Evolutionary conservation across 1,284 basidiomycete species (phyloP), one percentile per base, ranked within the genome.

Genomic region (Trichosporon sp.): DNA sequence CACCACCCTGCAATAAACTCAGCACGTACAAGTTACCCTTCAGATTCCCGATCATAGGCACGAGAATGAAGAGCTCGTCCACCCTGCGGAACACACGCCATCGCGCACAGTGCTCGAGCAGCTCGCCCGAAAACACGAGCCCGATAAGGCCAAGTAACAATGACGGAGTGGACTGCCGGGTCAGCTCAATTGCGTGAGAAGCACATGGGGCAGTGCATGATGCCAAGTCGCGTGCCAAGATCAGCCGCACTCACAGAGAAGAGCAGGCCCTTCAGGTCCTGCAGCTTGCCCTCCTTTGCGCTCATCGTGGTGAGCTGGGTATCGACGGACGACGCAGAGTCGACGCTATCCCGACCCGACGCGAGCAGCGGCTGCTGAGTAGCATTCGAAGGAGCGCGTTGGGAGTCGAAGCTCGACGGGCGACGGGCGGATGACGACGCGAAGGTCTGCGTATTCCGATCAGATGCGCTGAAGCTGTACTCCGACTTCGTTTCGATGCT

Each of bases 41-140:
- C 72, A 99, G 88, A 77, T 98, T 99, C 75, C 96, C 82, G 25
- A 98, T 86, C 75, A 97, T 95, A 12, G 96, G 95, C 8, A 98
- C 90, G 69, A 98, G 92, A 85, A 98, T 95, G 77, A 98, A 95
- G 68, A 98, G 89, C 81, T 99, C 95, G 85, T 98, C 92, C 64
- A 96, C 89, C 66, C 91, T 87, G 65, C 87, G 86, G 87, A 99
- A 96, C 53, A 95, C 93, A 69, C 86, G 87, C 95, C 95, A 98
- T 68, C 87, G 91, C 58, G 93, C 91, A 65, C 95, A 89, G 77
- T 90, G 89, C 78, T 94, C 91, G 44, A 98, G 84, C 0, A 96
- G 86, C 79, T 95, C 90, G 51, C 95, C 95, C 1, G 93, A 93
- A 78, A 97, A 92, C 62, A 95, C 85, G 64, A 94, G 77, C 3